Percentiles rank a stretch among this genome's conserved stretches.
phyloP scores from a whole-genome alignment of 306 rosid genomes.

The Mimosa bimucronata region DNA sequence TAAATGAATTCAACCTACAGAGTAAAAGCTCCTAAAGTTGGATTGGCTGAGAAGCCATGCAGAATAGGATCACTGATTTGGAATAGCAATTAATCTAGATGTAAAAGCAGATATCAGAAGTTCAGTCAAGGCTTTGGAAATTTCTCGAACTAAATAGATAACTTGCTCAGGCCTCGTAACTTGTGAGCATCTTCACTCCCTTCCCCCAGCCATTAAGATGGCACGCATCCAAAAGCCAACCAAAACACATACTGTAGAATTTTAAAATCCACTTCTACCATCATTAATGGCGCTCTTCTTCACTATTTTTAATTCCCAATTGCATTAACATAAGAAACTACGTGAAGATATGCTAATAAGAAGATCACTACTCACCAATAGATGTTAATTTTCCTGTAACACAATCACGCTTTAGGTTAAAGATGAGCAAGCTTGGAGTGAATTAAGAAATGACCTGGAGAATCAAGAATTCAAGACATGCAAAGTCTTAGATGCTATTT shows the following conservation, averaged over 20 bases:
- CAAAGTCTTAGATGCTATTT: too few relatives aligned
- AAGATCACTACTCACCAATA: background rate
- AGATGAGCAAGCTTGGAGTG: too few relatives aligned
- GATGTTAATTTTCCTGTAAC: background rate
- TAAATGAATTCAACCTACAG: constrained; percentile 78
- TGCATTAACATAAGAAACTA: constrained; percentile 48
- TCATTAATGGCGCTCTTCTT: constrained; percentile 34
- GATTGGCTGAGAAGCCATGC: background rate
- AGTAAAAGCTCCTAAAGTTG: background rate
- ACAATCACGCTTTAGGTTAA: constrained; percentile 49
- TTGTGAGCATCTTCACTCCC: constrained; percentile 52
- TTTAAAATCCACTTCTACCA: constrained; percentile 52
- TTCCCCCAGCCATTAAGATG: constrained; percentile 63
- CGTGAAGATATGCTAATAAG: constrained; percentile 30
- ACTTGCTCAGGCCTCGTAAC: background rate
- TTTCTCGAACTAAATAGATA: background rate
- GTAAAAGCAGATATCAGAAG: background rate
- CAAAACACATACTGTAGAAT: constrained; percentile 72
- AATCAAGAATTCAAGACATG: too few relatives aligned
- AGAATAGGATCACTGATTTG: background rate
- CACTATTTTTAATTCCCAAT: constrained; percentile 24
- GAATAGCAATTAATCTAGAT: background rate
- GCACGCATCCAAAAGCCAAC: constrained; percentile 90
- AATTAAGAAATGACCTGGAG: too few relatives aligned
- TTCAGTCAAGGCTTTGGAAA: background rate